phyloP scores from a whole-genome alignment of 352 stramenopile species.

The Globisporangium recalcitrans region DNA sequence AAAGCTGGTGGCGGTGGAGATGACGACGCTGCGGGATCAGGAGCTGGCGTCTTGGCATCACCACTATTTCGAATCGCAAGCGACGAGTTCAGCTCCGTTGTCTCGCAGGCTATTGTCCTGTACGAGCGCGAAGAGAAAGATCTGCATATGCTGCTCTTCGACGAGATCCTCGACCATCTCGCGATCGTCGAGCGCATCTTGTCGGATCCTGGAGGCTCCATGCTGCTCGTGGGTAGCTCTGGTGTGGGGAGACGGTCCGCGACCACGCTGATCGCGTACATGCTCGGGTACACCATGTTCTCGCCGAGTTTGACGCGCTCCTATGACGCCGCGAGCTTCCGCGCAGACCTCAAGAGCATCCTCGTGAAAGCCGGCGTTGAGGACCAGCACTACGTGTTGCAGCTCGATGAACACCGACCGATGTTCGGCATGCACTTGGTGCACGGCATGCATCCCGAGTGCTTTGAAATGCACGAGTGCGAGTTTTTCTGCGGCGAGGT shows the following conservation, averaged over 20 bases:
- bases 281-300: slow-evolving; percentile 87
- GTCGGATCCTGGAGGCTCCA: slow-evolving; percentile 76
- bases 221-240: slow-evolving; percentile 86
- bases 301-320: slow-evolving; percentile 74
- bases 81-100: slow-evolving; percentile 82
- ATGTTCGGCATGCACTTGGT: slow-evolving; percentile 95
- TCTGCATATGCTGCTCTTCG: slow-evolving; percentile 91
- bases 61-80: slow-evolving; percentile 53
- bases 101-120: slow-evolving; percentile 88
- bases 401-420: slow-evolving; percentile 89
- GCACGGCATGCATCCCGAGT: slow-evolving; percentile 89
- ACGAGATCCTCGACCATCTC: slow-evolving; percentile 90
- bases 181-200: slow-evolving; percentile 88
- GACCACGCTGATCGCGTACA: slow-evolving; percentile 81
- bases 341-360: slow-evolving; percentile 85
- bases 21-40: background rate
- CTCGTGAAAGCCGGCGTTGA: slow-evolving; percentile 84
- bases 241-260: slow-evolving; percentile 87
- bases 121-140: slow-evolving; percentile 95
- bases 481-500: slow-evolving; percentile 89
- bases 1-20: slow-evolving; percentile 16
- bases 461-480: slow-evolving; percentile 92
- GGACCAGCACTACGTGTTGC: slow-evolving; percentile 83
- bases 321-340: slow-evolving; percentile 74
- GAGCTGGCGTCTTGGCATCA: slow-evolving; percentile 18